Evolutionary conservation across 441 rosid species (phyloP).

Genomic region (Erodium moschatum): DNA sequence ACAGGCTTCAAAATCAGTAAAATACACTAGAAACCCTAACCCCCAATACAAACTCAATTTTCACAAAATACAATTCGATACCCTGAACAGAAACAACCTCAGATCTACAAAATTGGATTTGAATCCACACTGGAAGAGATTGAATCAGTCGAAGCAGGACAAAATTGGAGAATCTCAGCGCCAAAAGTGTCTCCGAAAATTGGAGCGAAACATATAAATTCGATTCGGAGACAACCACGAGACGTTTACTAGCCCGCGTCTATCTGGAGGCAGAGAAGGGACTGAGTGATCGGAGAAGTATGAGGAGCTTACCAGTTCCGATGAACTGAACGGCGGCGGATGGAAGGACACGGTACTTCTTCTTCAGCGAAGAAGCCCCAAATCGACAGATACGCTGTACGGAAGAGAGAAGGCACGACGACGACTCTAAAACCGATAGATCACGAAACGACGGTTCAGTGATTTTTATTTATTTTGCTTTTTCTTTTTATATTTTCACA

Average conservation of each 20-base stretch:
- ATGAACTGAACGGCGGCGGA: not conserved
- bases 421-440: not conserved
- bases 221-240: not conserved
- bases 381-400: not conserved
- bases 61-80: not conserved
- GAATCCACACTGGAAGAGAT: not conserved
- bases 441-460: not conserved
- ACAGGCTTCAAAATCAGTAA: not conserved
- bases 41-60: slow-evolving; percentile 13
- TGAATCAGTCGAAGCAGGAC: not conserved
- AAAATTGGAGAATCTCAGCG: not conserved
- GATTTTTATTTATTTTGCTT: not conserved
- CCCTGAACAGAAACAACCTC: not conserved
- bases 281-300: not conserved
- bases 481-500: too few species aligned
- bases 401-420: not conserved
- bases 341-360: not conserved
- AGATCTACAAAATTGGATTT: not conserved
- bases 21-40: slow-evolving; percentile 16
- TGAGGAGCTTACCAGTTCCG: not conserved
- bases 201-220: not conserved
- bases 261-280: too few species aligned
- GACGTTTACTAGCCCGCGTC: not conserved
- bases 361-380: not conserved
- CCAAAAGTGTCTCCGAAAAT: not conserved